A percentile compares a stretch with the other conserved stretches of the same genome.
Evolutionary conservation across 1,284 basidiomycete species (phyloP).

Genomic region (Athelia sp.): DNA sequence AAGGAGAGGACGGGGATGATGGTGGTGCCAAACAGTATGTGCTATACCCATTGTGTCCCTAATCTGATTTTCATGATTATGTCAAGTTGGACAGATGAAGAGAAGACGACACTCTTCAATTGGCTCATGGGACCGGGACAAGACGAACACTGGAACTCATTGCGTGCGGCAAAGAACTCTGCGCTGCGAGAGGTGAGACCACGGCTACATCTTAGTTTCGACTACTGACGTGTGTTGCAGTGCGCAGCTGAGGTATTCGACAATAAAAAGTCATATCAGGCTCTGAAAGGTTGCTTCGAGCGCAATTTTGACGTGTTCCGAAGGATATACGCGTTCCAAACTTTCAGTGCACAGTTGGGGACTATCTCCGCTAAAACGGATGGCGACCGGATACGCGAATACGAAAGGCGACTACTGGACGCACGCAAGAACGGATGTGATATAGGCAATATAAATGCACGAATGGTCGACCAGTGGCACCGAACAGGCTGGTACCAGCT

Average conservation of each 20-base stretch:
- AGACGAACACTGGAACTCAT: conserved; percentile 69
- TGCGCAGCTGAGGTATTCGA: conserved; percentile 64
- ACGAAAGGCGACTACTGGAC: conserved; percentile 56
- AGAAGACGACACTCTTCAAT: conserved; percentile 65
- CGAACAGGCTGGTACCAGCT: conserved; percentile 66
- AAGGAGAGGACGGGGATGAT: conserved; percentile 35
- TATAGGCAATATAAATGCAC: conserved; percentile 62
- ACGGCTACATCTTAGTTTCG: conserved; percentile 1
- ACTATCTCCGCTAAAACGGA: conserved; percentile 39
- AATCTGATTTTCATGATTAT: too few relatives aligned
- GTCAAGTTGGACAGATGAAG: conserved; percentile 76
- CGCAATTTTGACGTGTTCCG: conserved; percentile 77
- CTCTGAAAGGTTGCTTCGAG: conserved; percentile 75
- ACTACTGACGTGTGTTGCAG: conserved; percentile 29
- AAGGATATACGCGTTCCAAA: conserved; percentile 68
- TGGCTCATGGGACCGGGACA: conserved; percentile 68
- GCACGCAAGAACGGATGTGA: conserved; percentile 60
- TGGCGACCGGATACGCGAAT: conserved; percentile 56
- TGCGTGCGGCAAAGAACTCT: conserved; percentile 72
- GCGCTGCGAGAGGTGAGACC: conserved; percentile 62
- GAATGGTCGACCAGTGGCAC: conserved; percentile 73
- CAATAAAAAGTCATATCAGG: conserved; percentile 72
- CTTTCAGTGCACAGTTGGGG: conserved; percentile 40
- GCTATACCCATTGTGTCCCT: conserved; percentile 30
- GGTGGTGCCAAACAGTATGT: conserved; percentile 45